These are phyloP conservation scores for Rhizopogon salebrosus DNA, from an alignment of 768 basidiomycete genomes.

Conservation along the genomic window DNA sequence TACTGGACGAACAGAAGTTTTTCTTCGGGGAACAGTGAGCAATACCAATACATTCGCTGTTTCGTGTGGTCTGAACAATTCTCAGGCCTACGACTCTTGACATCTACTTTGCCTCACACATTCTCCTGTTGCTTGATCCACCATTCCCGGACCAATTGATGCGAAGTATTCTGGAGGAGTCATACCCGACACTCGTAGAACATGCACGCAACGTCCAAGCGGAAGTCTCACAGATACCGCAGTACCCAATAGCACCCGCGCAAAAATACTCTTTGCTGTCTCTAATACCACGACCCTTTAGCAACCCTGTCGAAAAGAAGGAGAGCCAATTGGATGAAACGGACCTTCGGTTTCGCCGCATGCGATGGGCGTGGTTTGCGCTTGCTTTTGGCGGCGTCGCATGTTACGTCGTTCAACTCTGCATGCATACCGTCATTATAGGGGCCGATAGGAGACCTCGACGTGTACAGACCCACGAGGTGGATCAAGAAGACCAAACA, in stretches of 20 bases:
- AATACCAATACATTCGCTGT: neutral
- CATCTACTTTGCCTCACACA: conserved; percentile 60
- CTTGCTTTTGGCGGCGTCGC: conserved; percentile 38
- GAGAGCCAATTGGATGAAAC: conserved; percentile 26
- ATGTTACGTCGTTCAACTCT: conserved; percentile 28
- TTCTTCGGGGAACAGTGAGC: conserved; percentile 47
- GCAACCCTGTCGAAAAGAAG: conserved; percentile 7
- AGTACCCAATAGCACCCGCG: conserved; percentile 13
- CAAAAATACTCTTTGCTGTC: conserved; percentile 32
- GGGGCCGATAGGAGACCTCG: neutral
- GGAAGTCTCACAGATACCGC: conserved; percentile 23
- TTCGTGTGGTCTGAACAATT: neutral
- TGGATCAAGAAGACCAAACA: neutral
- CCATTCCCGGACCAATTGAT: conserved; percentile 60
- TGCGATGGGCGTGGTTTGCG: conserved; percentile 51
- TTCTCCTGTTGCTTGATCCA: conserved; percentile 53
- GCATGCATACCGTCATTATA: neutral
- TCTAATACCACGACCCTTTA: conserved; percentile 31
- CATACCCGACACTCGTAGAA: conserved; percentile 51
- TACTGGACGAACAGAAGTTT: conserved; percentile 47
- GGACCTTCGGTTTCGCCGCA: conserved; percentile 41
- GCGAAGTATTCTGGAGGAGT: conserved; percentile 45
- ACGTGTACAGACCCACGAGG: neutral
- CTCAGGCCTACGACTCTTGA: conserved; percentile 61
- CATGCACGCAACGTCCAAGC: conserved; percentile 52